These are phyloP conservation scores for Lagenidium giganteum DNA, from an alignment of 352 stramenopile genomes.

Conservation along the genomic window DNA sequence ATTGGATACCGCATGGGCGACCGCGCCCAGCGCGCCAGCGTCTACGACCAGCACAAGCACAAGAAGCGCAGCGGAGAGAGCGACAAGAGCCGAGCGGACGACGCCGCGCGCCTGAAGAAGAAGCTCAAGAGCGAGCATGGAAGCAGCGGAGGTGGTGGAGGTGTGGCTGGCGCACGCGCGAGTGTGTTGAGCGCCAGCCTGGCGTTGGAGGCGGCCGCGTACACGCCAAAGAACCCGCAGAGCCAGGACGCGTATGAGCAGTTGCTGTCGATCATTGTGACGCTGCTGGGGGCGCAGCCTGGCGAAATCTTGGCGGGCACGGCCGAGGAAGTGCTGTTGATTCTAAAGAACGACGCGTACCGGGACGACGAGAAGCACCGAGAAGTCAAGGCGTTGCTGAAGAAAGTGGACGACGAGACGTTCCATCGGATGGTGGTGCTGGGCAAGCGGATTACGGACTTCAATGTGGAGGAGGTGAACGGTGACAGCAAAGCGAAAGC, in stretches of 20 bases:
- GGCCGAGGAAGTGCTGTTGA: slow-evolving; percentile 89
- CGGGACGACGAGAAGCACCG: slow-evolving; percentile 78
- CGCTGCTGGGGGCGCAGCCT: slow-evolving; percentile 81
- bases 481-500: slow-evolving; percentile 23
- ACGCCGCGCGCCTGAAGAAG: slow-evolving; percentile 57
- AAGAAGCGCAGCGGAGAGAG: slow-evolving; percentile 17
- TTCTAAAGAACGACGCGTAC: slow-evolving; percentile 90
- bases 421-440: slow-evolving; percentile 85
- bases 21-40: slow-evolving; percentile 59
- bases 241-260: slow-evolving; percentile 88
- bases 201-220: slow-evolving; percentile 75
- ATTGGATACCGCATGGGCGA: slow-evolving; percentile 84
- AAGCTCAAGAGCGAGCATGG: slow-evolving; percentile 44
- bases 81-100: too few species aligned
- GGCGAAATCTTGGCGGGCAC: slow-evolving; percentile 89
- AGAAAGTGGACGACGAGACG: slow-evolving; percentile 55
- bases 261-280: slow-evolving; percentile 75
- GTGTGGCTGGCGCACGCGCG: slow-evolving; percentile 28
- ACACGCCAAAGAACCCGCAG: slow-evolving; percentile 84
- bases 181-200: slow-evolving; percentile 74
- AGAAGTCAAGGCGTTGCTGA: slow-evolving; percentile 85
- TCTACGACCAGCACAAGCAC: slow-evolving; percentile 32
- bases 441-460: slow-evolving; percentile 88
- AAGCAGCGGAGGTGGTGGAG: slow-evolving; percentile 48
- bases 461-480: slow-evolving; percentile 33